Evolutionary conservation across 1,284 basidiomycete species (phyloP).

Genomic region (Austroboletus novae-zelandiae): DNA sequence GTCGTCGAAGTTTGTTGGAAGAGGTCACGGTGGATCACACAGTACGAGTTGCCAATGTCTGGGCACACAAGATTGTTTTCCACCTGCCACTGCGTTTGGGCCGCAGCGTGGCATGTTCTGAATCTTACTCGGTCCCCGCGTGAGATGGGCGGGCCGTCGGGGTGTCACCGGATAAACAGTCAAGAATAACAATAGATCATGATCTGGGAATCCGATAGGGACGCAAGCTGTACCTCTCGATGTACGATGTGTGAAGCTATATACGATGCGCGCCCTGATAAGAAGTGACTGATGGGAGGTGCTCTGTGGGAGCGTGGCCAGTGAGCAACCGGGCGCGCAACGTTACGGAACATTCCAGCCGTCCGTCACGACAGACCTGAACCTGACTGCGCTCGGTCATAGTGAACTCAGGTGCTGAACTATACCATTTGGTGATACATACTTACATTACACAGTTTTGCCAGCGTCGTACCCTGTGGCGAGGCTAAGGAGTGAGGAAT

Average conservation of each 20-base stretch:
- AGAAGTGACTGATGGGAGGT: constrained; percentile 45
- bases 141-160: constrained; percentile 16
- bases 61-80: not conserved
- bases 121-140: constrained; percentile 20
- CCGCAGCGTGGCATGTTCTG: constrained; percentile 1
- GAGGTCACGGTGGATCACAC: not conserved
- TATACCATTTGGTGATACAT: not conserved
- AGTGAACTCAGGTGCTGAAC: not conserved
- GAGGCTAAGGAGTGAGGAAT: not conserved
- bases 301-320: constrained; percentile 28
- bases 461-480: not conserved
- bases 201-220: constrained; percentile 33
- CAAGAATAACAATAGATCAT: constrained; percentile 21
- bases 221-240: constrained; percentile 27
- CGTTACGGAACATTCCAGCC: constrained; percentile 12
- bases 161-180: constrained; percentile 23
- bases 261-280: constrained; percentile 38
- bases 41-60: not conserved
- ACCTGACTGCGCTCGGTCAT: not conserved
- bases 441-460: not conserved
- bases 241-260: constrained; percentile 37
- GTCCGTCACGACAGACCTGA: not conserved
- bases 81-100: not conserved
- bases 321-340: constrained; percentile 5
- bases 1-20: constrained; percentile 4